Conservation (phyloP, 2,329 filamentous ascomycete genomes). For the Ophiostoma himal-ulmi region DNA sequence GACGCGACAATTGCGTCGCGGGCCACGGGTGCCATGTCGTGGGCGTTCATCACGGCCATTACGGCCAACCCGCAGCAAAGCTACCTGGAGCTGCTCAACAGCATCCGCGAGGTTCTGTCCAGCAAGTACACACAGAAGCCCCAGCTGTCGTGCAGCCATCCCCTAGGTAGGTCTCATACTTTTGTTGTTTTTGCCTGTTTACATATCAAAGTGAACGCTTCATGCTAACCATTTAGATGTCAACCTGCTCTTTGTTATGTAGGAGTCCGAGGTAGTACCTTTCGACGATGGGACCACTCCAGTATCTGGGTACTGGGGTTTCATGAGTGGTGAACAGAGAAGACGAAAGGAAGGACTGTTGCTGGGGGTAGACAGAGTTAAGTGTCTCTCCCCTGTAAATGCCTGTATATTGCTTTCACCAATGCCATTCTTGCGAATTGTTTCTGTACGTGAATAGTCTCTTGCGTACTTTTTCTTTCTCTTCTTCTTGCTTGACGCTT, state of each 20-base stretch:
- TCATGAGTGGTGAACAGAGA: neutral
- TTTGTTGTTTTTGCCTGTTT: neutral
- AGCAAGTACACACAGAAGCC: constrained; percentile 91
- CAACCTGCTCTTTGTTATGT: constrained; percentile 26
- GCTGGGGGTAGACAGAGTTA: neutral
- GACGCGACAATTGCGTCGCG: constrained; percentile 87
- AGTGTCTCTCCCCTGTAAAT: neutral
- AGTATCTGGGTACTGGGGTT: neutral
- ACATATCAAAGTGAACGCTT: neutral
- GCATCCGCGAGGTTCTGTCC: constrained; percentile 84
- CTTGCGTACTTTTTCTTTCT: neutral
- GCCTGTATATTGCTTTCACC: neutral
- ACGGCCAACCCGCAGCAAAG: constrained; percentile 98
- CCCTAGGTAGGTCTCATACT: constrained; percentile 62
- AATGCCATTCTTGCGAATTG: neutral
- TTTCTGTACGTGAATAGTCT: neutral
- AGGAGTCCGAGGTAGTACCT: neutral
- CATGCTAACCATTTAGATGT: constrained; percentile 18
- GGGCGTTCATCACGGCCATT: constrained; percentile 87
- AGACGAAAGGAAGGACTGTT: neutral
- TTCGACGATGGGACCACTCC: neutral
- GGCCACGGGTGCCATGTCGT: constrained; percentile 96
- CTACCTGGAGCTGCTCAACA: constrained; percentile 94
- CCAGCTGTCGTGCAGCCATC: constrained; percentile 94
- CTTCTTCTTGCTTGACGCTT: too few relatives aligned